Conservation (phyloP, 331 rosid genomes). For the Arachis monticola region DNA sequence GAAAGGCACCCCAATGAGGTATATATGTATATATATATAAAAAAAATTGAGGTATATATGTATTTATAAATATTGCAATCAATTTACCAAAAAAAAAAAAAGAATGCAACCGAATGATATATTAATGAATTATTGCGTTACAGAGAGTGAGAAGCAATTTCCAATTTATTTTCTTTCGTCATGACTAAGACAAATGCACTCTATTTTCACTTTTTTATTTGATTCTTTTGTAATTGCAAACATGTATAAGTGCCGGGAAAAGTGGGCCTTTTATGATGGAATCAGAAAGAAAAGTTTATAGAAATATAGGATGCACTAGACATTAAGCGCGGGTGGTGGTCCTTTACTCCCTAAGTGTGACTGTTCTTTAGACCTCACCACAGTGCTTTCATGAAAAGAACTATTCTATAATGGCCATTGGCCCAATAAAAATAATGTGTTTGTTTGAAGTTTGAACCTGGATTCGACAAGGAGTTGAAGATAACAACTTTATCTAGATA, state of each 20-base stretch:
- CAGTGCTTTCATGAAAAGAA: slow-evolving; percentile 28
- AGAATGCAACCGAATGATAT: background rate
- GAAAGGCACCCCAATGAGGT: no score
- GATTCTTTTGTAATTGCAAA: background rate
- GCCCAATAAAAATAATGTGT: no score
- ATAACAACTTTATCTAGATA: slow-evolving; percentile 3
- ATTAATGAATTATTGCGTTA: background rate
- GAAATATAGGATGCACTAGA: background rate
- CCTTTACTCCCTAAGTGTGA: slow-evolving; percentile 2
- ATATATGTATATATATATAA: no score
- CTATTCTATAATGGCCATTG: background rate
- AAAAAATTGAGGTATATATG: no score
- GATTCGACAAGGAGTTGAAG: background rate
- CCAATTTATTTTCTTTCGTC: background rate
- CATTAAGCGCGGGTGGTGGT: slow-evolving; percentile 19
- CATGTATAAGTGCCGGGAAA: background rate
- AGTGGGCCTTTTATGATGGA: background rate
- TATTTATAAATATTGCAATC: background rate
- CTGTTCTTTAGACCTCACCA: slow-evolving; percentile 24
- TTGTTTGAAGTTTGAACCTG: slow-evolving; percentile 7
- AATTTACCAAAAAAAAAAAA: background rate
- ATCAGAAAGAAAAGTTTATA: background rate
- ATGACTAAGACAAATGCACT: background rate
- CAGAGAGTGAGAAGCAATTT: background rate
- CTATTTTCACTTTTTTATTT: background rate